Evolutionary conservation across 805 yeast genomes (phyloP), one percentile per base, ranked within the genome.

Genomic region (Starmerella kuoi): DNA sequence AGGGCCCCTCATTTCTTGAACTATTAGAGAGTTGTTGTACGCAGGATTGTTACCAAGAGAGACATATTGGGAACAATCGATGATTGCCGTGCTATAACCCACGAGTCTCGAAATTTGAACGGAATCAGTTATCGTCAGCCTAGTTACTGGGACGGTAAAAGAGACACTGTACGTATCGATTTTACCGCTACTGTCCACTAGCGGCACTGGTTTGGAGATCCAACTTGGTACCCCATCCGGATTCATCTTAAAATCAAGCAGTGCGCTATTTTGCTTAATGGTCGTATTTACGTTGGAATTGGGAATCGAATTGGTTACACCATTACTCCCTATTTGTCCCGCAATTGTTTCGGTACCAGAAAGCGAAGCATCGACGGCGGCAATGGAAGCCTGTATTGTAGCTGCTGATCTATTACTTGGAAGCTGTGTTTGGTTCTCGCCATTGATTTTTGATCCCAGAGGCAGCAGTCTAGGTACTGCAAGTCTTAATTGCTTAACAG

Each of bases 31-130:
- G 23, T 22, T 22, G 14, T 25, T 37, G 23, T 25, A 25, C 14
- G 23, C 44, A 6, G 35, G 24, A 11, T 19, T 19, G 18, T 31
- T 35, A 14, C 32, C 28, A n/a, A 31, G 31, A 21, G 42, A 36
- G 42, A 43, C 33, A 33, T 34, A 42, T 15, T 35, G 23, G 34
- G 47, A 42, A 18, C 45, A 40, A 19, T 46, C 50, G 11, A 44
- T n/a, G 1, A 49, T 47, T 2, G 45, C 46, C 2, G 52, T 47
- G 23, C 48, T 47, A 38, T 47, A 51, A 14, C 53, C 55, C 2
- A 51, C 31, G 4, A 44, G 30, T 12, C 35, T 35, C 23, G 47
- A 35, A 1, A 38, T 39, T 20, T 43, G 49, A 0, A 41, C 40
- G 11, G 34, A 25, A 15, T 38, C 43, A 3, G 18, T 12, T 14